Evolutionary conservation across 1,284 basidiomycete species (phyloP).

Genomic region (Cronartium ribicola): DNA sequence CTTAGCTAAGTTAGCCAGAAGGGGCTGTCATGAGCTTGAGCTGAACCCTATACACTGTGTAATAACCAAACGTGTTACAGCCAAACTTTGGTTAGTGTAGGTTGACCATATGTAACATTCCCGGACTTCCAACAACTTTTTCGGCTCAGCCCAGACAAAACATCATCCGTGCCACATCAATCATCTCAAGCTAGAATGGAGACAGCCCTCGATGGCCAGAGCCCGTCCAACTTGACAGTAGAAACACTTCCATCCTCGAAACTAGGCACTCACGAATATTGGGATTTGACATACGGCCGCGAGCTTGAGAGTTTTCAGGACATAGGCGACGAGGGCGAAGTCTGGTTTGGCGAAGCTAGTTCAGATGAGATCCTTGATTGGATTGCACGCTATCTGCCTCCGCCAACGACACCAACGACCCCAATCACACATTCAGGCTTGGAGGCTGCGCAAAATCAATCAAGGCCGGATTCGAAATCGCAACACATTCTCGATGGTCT

Average conservation of each 20-base stretch:
- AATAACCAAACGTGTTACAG: no score
- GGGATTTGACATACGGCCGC: constrained; percentile 19
- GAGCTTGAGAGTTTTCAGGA: constrained; percentile 21
- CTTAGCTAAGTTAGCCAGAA: no score
- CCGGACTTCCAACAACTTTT: no score
- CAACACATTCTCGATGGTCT: constrained; percentile 1
- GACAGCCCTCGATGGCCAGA: not conserved
- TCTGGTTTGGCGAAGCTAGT: constrained; percentile 31
- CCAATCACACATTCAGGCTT: not conserved
- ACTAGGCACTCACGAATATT: constrained; percentile 21
- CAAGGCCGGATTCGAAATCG: not conserved
- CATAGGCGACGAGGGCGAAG: constrained; percentile 29
- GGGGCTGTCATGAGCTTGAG: no score
- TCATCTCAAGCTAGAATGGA: not conserved
- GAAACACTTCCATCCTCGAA: constrained; percentile 6
- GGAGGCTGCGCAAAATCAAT: not conserved
- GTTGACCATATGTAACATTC: no score
- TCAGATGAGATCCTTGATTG: constrained; percentile 36
- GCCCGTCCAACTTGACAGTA: not conserved
- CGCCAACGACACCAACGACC: constrained; percentile 20
- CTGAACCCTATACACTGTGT: no score
- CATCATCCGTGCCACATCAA: no score
- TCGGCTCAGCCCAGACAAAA: no score
- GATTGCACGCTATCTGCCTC: constrained; percentile 15
- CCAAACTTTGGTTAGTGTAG: no score